Base-by-base conservation (phyloP, 345 rosid genomes). In the Dovyalis caffra region DNA sequence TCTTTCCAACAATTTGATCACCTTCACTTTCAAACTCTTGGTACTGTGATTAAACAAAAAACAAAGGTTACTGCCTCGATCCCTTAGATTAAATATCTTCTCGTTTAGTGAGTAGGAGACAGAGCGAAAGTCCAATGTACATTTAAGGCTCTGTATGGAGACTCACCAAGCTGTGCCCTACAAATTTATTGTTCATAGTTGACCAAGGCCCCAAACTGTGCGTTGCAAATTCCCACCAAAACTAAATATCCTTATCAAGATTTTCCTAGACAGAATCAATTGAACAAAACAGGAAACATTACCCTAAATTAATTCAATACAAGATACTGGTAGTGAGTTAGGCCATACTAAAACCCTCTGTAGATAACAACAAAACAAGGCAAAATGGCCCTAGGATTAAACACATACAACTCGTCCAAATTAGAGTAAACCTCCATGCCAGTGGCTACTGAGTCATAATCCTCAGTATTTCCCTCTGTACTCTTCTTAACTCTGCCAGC, bases 311-410 rank as follows among this genome's bases (percentile, higher is more conserved):
- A 29, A 45, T 66, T 25, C 76, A 31, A 43, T 57, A 57, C 26
- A 45, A 35, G 25, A 28, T 38, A 38, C 45, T 47, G 16, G 1
- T 9, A 43, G 15, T 34, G 71, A 37, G 32, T 21, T 23, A 21
- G n/a, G 18, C 25, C 35, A 25, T 4, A 62, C 77, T 78, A 86
- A 69, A 85, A 81, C 6, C 92, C 88, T 26, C 84, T 68, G 25
- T 91, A 91, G 83, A 91, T 84, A 35, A 89, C 97, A 79, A 91
- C 93, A 86, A 91, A 91, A 77, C 93, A 91, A 79, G 97, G 97
- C 83, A 91, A 79, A 51, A 91, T 91, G 23, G 93, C 91, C 83
- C 62, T 88, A 4, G 86, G 86, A 72, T 91, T 87, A 63, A 87
- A 88, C 68, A 89, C 93, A 72, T 79, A 83, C 76, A 91, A 43